Conservation (phyloP, 371 early-diverging fungal species). For the Dinochytrium kinnereticum region DNA sequence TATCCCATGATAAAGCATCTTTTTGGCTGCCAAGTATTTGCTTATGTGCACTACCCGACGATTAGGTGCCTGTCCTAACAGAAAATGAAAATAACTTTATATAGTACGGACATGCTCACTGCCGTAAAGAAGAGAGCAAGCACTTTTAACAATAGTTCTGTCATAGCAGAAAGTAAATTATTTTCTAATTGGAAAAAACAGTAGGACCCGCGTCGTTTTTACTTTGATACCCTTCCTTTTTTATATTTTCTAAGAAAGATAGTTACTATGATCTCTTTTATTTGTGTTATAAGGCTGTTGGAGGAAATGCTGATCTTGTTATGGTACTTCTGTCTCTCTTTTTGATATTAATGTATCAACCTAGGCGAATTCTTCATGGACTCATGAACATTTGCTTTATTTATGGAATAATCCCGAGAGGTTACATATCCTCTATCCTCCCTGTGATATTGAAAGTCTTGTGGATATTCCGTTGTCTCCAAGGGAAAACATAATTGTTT, state of each 20-base stretch:
- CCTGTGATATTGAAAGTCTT: slow-evolving; percentile 83
- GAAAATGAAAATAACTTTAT: not conserved
- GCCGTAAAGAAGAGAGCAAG: slow-evolving; percentile 72
- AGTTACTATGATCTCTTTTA: slow-evolving; percentile 86
- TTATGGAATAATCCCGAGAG: slow-evolving; percentile 72
- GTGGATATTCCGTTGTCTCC: slow-evolving; percentile 52
- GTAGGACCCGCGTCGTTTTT: too few relatives aligned
- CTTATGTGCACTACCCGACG: slow-evolving; percentile 96
- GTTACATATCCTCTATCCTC: slow-evolving; percentile 86
- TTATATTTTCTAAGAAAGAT: too few relatives aligned
- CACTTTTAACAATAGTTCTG: too few relatives aligned
- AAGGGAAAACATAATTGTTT: slow-evolving; percentile 70
- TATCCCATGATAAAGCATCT: slow-evolving; percentile 79
- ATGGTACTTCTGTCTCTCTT: slow-evolving; percentile 54
- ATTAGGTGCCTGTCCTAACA: slow-evolving; percentile 65
- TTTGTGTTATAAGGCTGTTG: slow-evolving; percentile 77
- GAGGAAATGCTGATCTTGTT: slow-evolving; percentile 77
- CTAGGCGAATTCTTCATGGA: slow-evolving; percentile 92
- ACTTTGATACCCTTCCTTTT: too few relatives aligned
- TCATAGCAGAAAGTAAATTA: too few relatives aligned
- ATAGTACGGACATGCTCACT: not conserved
- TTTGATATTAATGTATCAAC: not conserved
- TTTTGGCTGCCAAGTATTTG: slow-evolving; percentile 68
- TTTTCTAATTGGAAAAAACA: too few relatives aligned
- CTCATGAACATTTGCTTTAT: slow-evolving; percentile 80